Base-by-base conservation (phyloP, 805 yeast genomes). In the Babjeviella inositovora region DNA sequence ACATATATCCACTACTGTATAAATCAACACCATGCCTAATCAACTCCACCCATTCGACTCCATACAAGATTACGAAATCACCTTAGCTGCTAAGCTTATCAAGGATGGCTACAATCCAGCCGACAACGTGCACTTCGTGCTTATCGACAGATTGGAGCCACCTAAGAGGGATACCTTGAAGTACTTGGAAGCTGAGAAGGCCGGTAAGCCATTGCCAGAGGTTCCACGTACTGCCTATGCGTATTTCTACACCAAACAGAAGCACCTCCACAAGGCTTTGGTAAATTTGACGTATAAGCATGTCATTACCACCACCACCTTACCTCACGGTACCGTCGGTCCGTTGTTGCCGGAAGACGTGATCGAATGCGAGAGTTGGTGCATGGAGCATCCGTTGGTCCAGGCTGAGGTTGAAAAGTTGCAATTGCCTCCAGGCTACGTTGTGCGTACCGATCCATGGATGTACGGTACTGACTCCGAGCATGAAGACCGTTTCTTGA, bases 391-490 rank as follows among this genome's bases (percentile, higher is more conserved):
- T 39, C 84, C 84, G 11, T 29, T 38, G 3, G 70, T 74, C 30
- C 32, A 43, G 30, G 77, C 71, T 13, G 84, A 76, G 45, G 56
- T 74, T 34, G 76, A 57, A 28, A 73, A 74, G 43, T 56, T 75
- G 47, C 58, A 68, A 32, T 53, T 76, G 28, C 85, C 84, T 30
- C 39, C 51, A n/a, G 24, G 18, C 11, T 35, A 33, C 62, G 36
- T 43, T 17, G 71, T 73, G 23, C 61, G 70, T 34, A 62, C 62
- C 40, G 87, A 76, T 43, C 81, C 85, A 25, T 79, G 93, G 92
- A 79, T 76, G 62, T 76, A 79, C 43, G 92, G 87, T 38, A 71
- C 82, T 16, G 82, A 73, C 41, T 71, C 69, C 35, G 50, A 64
- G 22, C 49, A 59, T 29, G 79, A 71, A 39, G 53, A 44, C 20